Conservation (phyloP, 768 basidiomycete genomes). For the Boletus vinaceobasis region DNA sequence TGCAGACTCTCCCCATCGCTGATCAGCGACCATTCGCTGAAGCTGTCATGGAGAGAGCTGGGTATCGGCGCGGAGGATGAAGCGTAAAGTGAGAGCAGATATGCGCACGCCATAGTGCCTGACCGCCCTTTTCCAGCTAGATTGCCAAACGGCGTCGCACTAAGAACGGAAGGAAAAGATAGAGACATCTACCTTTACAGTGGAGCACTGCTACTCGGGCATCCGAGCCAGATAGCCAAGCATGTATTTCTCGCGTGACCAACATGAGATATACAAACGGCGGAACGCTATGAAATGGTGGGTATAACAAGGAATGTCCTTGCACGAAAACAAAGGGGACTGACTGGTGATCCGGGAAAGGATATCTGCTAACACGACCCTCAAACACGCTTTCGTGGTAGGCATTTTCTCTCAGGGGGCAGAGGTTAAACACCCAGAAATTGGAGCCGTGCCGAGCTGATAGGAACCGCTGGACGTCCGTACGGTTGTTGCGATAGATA, state of each 20-base stretch:
- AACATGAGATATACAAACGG: slow-evolving; percentile 73
- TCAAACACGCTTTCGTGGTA: slow-evolving; percentile 69
- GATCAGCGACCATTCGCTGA: slow-evolving; percentile 20
- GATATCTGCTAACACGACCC: slow-evolving; percentile 76
- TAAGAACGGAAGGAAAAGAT: neutral
- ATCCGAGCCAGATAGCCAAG: slow-evolving; percentile 64
- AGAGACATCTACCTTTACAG: slow-evolving; percentile 63
- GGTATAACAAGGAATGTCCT: neutral
- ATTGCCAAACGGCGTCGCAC: slow-evolving; percentile 2
- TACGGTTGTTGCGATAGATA: slow-evolving; percentile 73
- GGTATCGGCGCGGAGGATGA: slow-evolving; percentile 42
- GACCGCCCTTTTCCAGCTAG: slow-evolving; percentile 81
- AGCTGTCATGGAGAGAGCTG: slow-evolving; percentile 11
- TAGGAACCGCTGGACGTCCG: slow-evolving; percentile 74
- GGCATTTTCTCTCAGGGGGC: slow-evolving; percentile 75
- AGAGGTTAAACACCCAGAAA: slow-evolving; percentile 89
- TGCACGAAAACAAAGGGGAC: slow-evolving; percentile 51
- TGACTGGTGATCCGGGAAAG: slow-evolving; percentile 89
- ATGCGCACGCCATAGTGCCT: slow-evolving; percentile 81
- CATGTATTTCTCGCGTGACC: slow-evolving; percentile 66
- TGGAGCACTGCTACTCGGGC: slow-evolving; percentile 78
- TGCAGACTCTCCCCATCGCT: slow-evolving; percentile 17
- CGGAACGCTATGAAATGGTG: slow-evolving; percentile 52
- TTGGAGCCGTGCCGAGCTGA: slow-evolving; percentile 69
- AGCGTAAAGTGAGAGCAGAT: slow-evolving; percentile 58